phyloP scores from a whole-genome alignment of 2,329 filamentous ascomycete genomes.

The Grosmannia serpens region DNA sequence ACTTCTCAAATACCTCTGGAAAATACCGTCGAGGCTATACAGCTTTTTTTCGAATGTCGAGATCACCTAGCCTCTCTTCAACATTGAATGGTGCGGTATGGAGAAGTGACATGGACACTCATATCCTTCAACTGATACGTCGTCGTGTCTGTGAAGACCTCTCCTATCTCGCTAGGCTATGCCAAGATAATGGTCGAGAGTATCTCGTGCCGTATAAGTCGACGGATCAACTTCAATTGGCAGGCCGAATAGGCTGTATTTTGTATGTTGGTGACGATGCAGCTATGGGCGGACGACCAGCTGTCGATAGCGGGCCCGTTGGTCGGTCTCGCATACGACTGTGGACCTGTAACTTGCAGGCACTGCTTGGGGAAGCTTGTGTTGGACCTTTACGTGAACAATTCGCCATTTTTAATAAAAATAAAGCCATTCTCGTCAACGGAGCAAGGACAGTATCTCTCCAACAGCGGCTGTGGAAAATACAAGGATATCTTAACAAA shows the following conservation, averaged over 20 bases:
- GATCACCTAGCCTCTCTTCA: not conserved
- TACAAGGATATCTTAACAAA: not conserved
- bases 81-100: slow-evolving; percentile 22
- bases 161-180: slow-evolving; percentile 23
- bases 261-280: not conserved
- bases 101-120: slow-evolving; percentile 44
- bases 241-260: slow-evolving; percentile 7
- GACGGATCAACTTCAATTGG: not conserved
- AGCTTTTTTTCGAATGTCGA: slow-evolving; percentile 1
- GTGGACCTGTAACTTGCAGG: not conserved
- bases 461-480: not conserved
- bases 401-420: not conserved
- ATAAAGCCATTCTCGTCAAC: not conserved
- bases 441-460: not conserved
- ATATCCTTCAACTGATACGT: slow-evolving; percentile 40
- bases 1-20: slow-evolving; percentile 12
- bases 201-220: slow-evolving; percentile 29
- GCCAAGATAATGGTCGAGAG: slow-evolving; percentile 16
- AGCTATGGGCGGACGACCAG: too few relatives aligned
- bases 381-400: not conserved
- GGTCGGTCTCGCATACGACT: not conserved
- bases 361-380: not conserved
- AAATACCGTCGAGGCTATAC: slow-evolving; percentile 7
- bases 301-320: too few relatives aligned
- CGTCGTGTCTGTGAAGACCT: slow-evolving; percentile 34